Base-by-base conservation (phyloP, 75 land plant genomes). In the Pinus tabuliformis region DNA sequence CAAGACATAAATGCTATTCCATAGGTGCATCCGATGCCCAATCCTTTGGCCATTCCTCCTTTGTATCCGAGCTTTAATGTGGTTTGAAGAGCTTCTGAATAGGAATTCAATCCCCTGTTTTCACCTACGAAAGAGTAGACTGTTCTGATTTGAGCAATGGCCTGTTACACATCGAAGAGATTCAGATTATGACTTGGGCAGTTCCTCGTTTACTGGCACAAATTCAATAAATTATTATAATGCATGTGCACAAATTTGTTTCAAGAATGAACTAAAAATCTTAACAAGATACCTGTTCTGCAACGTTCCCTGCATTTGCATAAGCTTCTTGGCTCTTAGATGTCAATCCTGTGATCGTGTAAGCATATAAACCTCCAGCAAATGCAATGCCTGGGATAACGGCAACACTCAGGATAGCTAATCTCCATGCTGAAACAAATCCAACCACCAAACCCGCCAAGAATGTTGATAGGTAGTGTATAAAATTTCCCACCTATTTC, bases 61-160 rank as follows among this genome's bases (percentile, higher is more conserved):
- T 89, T 91, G 80, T 93, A 86, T 4, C 97, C 99, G n/a, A 92
- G 85, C 76, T 91, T 84, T 78, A 91, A 62, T 20, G 99, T 96
- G 77, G 84, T 85, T 73, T 91, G 91, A 57, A 96, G 82, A 2
- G 92, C 82, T 76, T 91, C 91, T 22, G 93, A 85, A 73, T 90
- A 96, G 14, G 97, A 82, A 62, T 81, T 81, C 11, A 88, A 77
- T 3, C 90, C 87, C 76, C 88, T 94, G 75, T 80, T 83, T 78
- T 96, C 99, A 2, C 97, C 99, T 18, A 94, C 93, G 77, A 89
- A 96, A 0, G 97, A 95, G 79, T 94, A 94, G 62, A 92, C 97
- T 7, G 95, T 91, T 62, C 99, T 74, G 21, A 96, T 92, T 87
- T 94, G 99, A 1, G 95, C 91, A 81, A 94, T 89, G 13, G 90